Evolutionary conservation across 768 basidiomycete genomes (phyloP).

Genomic region (Lactarius akahatsu): DNA sequence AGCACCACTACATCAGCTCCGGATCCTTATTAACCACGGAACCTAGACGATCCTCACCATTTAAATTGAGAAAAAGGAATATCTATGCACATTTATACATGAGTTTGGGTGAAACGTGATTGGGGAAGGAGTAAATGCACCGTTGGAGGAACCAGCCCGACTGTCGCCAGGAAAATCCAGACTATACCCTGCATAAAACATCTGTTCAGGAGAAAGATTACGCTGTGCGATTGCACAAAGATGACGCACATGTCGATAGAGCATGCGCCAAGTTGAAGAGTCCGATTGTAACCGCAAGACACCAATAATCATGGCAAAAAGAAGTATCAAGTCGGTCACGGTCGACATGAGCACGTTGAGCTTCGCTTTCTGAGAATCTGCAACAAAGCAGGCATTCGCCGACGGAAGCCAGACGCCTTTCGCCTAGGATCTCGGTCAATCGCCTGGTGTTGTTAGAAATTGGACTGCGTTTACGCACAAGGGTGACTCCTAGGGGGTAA

Average conservation of each 20-base stretch:
- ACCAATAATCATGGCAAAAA: conserved; percentile 10
- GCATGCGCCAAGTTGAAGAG: conserved; percentile 1
- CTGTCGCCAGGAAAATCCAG: conserved; percentile 4
- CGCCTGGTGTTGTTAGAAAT: neutral
- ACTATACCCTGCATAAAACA: neutral
- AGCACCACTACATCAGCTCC: neutral
- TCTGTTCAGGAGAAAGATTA: neutral
- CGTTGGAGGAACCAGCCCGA: conserved; percentile 11
- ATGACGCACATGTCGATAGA: conserved; percentile 8
- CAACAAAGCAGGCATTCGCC: neutral
- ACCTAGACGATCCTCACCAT: neutral
- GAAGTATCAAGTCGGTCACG: conserved; percentile 13
- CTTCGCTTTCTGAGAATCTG: neutral
- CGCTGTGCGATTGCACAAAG: neutral
- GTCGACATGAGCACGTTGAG: conserved; percentile 5
- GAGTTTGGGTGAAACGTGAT: neutral
- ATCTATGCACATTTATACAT: neutral
- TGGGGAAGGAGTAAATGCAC: neutral
- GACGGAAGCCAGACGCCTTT: conserved; percentile 5
- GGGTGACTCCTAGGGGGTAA: neutral
- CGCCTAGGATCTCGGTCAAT: neutral
- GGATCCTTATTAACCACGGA: neutral
- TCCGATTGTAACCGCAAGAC: conserved; percentile 1
- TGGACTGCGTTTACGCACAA: neutral
- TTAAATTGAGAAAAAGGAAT: conserved; percentile 17